Evolutionary conservation across 106 monocot species (phyloP), one percentile per base, ranked within the genome.

Genomic region (Platanthera zijinensis): DNA sequence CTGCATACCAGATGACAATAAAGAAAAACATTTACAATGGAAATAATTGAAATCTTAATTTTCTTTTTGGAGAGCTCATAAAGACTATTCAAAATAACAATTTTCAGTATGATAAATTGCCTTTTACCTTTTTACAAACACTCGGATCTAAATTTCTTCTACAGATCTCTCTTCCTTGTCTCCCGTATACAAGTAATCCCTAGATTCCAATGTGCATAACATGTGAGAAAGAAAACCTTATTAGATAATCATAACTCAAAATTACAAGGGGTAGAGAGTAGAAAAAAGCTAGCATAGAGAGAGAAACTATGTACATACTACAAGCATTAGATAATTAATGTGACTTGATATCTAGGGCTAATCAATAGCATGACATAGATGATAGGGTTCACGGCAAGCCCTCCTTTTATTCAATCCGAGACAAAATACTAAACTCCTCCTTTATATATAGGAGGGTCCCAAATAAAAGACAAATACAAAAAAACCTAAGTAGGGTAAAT

Each of bases 161-260:
- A 69, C 74, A 87, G 57, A 99, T 90, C 66, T 99, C 89, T 76
- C 86, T 79, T 56, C 94, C 97, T 84, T 88, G 85, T 49, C 86
- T 84, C 45, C 97, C 97, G 83, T 99, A 94, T 83, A 99, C 94
- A 80, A 99, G 84, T 75, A 99, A 81, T 10, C 97, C 94, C 94
- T 94, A 78, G 48, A 70, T 48, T 15, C 14, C 45, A 17, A 32
- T 32, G 30, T 67, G 67, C 67, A 67, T 67, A 39, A 7, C 19
- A 61, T 19, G 59, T 0, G 28, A 64, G 30, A 32, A 32, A 66
- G 32, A 66, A 66, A 66, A 39, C 11, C 5, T 66, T 32, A 32
- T 66, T 66, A 66, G 66, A 66, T 66, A 32, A 66, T 32, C 28
- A 30, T 32, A 66, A 25, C 12, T 66, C 4, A 66, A 66, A 56